A percentile compares a stretch with the other conserved stretches of the same genome.
phyloP scores from a whole-genome alignment of 768 basidiomycete species.

The Boletus eberwhitei region DNA sequence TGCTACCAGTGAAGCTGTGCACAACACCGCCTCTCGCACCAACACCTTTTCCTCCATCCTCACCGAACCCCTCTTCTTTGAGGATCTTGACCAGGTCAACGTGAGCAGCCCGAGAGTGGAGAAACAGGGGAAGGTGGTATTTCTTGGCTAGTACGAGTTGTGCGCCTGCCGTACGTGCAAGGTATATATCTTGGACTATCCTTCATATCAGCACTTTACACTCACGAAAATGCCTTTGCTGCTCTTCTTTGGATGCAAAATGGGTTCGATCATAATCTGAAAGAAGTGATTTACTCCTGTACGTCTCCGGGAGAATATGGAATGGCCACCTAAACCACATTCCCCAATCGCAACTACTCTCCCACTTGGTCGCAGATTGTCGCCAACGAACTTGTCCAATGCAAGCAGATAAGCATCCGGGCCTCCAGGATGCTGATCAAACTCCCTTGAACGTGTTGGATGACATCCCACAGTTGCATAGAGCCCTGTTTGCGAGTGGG shows the following conservation, averaged over 20 bases:
- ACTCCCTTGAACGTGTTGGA: constrained; percentile 71
- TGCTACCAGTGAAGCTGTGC: constrained; percentile 75
- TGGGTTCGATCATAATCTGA: constrained; percentile 76
- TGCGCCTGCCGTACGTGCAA: constrained; percentile 31
- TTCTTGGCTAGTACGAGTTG: constrained; percentile 68
- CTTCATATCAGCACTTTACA: not conserved
- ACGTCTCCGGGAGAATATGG: not conserved
- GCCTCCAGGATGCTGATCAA: constrained; percentile 54
- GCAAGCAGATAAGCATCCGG: constrained; percentile 58
- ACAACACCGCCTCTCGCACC: constrained; percentile 74
- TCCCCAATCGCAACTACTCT: constrained; percentile 74
- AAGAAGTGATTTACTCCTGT: not conserved
- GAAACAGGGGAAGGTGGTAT: constrained; percentile 71
- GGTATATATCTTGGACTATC: not conserved
- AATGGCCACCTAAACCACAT: constrained; percentile 62
- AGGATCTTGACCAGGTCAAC: constrained; percentile 64
- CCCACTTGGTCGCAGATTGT: constrained; percentile 49
- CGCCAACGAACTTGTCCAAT: constrained; percentile 51
- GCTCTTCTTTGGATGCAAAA: constrained; percentile 56
- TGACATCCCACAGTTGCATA: constrained; percentile 80
- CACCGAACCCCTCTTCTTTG: constrained; percentile 59
- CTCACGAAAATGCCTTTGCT: constrained; percentile 63
- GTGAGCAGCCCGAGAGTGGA: constrained; percentile 80
- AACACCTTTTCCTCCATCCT: constrained; percentile 48
- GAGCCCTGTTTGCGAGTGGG: constrained; percentile 38